phyloP scores from a whole-genome alignment of 129 eudicot genomes.

The Helichrysum umbraculigerum region DNA sequence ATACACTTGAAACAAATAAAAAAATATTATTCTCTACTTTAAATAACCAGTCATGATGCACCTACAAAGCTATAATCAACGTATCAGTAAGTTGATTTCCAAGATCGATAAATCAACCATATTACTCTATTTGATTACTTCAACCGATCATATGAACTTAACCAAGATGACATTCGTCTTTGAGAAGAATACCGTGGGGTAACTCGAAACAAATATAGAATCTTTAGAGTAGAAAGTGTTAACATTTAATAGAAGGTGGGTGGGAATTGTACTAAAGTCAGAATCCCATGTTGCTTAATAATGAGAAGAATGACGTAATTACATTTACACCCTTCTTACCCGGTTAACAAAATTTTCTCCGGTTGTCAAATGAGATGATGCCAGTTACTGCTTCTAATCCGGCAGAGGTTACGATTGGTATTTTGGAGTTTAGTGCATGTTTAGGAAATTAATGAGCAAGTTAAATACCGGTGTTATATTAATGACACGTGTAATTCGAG shows the following conservation, averaged over 20 bases:
- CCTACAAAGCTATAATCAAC: no score
- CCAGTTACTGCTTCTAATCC: slow-evolving; percentile 15
- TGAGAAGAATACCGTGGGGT: background rate
- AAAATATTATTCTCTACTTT: no score
- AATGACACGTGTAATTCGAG: slow-evolving; percentile 39
- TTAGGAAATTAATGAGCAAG: slow-evolving; percentile 31
- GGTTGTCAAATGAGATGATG: background rate
- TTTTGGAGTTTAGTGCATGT: slow-evolving; percentile 36
- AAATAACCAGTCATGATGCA: no score
- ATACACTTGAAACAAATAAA: no score
- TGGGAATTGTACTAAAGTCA: slow-evolving; percentile 22
- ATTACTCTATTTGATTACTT: no score
- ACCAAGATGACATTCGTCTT: no score
- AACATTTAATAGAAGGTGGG: slow-evolving; percentile 1
- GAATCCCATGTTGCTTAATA: slow-evolving; percentile 26
- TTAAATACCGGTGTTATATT: slow-evolving; percentile 28
- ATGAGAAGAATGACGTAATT: slow-evolving; percentile 11
- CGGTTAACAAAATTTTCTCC: background rate
- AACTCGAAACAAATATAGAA: background rate
- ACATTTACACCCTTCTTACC: slow-evolving; percentile 15
- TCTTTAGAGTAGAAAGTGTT: background rate
- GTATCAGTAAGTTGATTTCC: no score
- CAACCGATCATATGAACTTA: no score
- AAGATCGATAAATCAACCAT: background rate
- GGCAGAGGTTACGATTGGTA: slow-evolving; percentile 25